Base-by-base conservation (phyloP, 1,284 basidiomycete species). In the Pterula multifida region DNA sequence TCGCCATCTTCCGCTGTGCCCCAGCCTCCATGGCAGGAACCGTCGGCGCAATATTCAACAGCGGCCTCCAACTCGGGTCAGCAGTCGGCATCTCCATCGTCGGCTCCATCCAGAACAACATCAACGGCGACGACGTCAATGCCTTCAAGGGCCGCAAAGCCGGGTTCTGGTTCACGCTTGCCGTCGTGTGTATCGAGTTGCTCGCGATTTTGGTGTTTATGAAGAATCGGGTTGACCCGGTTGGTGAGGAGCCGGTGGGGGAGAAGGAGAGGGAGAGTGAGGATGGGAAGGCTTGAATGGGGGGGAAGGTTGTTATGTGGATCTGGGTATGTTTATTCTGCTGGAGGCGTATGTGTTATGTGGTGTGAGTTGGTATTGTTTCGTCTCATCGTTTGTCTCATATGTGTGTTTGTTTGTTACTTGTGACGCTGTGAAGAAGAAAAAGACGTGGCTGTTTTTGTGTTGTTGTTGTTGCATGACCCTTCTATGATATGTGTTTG, bases 41-140 rank as follows among this genome's bases (percentile, higher is more conserved):
- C 0, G 70, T 76, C 1, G 75, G 75, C 15, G 77, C 78, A 1
- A 70, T 79, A 26, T 76, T 77, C 63, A 75, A 75, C 52, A 66
- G 68, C 21, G 73, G 72, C 9, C 66, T 78, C 0, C 74, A 79
- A 58, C 63, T 75, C 48, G 76, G 77, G 21, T 68, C 68, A 2
- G 77, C 76, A 1, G 61, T 73, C 21, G 72, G 72, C 13, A 61
- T 72, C 44, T 69, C 77, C 3, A 68, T 68, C 26, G 45, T 47
- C 26, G 26, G 23, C 26, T 47, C 45, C 22, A 47, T 47, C 22
- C 45, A 47, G 45, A 24, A 25, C 45, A 6, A 6, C 45, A 28
- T 47, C 22, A 24, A 47, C 23, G 15, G 22, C 13, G 26, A 26
- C 23, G 45, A 28, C 6, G 17, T 15, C 15, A 6, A 13, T n/a